Evolutionary conservation across 2,329 filamentous ascomycete genomes (phyloP), one percentile per base, ranked within the genome.

Genomic region (Xylaria sp.): DNA sequence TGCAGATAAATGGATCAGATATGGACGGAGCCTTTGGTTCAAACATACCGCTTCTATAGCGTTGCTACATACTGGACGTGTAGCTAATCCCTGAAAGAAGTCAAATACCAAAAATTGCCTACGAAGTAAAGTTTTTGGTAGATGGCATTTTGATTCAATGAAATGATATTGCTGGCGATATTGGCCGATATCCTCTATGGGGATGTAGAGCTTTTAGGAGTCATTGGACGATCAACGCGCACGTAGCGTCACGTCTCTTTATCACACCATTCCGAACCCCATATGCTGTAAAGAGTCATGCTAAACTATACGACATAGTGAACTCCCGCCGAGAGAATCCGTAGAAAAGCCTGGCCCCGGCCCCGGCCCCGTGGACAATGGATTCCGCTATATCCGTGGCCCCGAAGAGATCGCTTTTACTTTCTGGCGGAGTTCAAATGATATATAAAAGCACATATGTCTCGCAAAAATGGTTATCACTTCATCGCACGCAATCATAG

Each of bases 331-430:
- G 15, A n/a, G 18, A n/a, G 41, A 46, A 46, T 18, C 5, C 6
- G 33, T 31, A 20, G 31, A 43, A 23, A 43, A 4, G 15, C 9
- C 20, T 33, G 46, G 54, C 54, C 56, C 63, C 56, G 55, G 13
- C 9, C 13, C 20, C 43, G 46, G 54, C 54, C 56, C 63, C 56
- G 55, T n/a, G n/a, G 18, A 36, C 2, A 36, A 13, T 20, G 31
- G 39, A 39, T 12, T 28, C 62, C 46, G 48, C n/a, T 60, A 65
- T 46, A 36, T 18, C 63, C 63, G 56, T 48, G 63, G 55, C 63
- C 62, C 63, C 63, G 63, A 10, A 36, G 33, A 46, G 13, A 46
- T 46, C 18, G 13, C 1, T 46, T 7, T n/a, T 46, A 18, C 15
- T 8, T n/a, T 46, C 41, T 15, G 18, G 18, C 41, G 41, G 15